phyloP scores from a whole-genome alignment of 768 basidiomycete species.

The Trametes elegans region DNA sequence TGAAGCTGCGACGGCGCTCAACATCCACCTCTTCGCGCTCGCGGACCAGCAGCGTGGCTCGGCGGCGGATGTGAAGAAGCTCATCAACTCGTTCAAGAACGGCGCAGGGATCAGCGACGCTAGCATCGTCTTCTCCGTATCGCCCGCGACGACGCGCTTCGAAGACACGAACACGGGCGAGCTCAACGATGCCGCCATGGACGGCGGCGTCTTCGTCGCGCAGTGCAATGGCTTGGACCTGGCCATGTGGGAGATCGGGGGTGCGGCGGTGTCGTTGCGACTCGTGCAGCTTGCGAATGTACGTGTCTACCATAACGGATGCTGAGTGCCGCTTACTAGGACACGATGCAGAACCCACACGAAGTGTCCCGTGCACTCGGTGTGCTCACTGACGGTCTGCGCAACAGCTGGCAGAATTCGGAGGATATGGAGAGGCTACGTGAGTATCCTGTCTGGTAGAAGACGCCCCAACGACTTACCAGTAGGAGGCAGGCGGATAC shows the following conservation, averaged over 20 bases:
- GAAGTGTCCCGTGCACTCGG: conserved; percentile 73
- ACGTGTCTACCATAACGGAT: conserved; percentile 19
- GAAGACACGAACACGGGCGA: conserved; percentile 13
- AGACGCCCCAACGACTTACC: background rate
- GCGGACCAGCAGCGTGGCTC: conserved; percentile 34
- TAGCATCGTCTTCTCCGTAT: conserved; percentile 39
- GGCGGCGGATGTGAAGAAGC: conserved; percentile 26
- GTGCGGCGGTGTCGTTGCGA: conserved; percentile 68
- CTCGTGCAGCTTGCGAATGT: conserved; percentile 78
- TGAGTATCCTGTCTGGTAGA: conserved; percentile 36
- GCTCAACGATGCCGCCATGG: conserved; percentile 12
- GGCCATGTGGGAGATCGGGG: conserved; percentile 81
- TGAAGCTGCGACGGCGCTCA: conserved; percentile 79
- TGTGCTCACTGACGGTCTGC: conserved; percentile 73
- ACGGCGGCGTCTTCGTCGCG: conserved; percentile 60
- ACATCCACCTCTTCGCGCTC: conserved; percentile 63
- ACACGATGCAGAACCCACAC: conserved; percentile 56
- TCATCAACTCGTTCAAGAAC: conserved; percentile 44
- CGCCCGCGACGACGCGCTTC: conserved; percentile 28
- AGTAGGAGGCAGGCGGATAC: conserved; percentile 65
- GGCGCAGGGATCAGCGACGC: conserved; percentile 43
- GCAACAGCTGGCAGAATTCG: conserved; percentile 88
- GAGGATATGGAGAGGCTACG: conserved; percentile 92
- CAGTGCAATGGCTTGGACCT: conserved; percentile 66
- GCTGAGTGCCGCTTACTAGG: background rate